These are phyloP conservation scores for Cladosporium sp. DNA, from an alignment of 2,329 filamentous ascomycete genomes.

Conservation along the genomic window DNA sequence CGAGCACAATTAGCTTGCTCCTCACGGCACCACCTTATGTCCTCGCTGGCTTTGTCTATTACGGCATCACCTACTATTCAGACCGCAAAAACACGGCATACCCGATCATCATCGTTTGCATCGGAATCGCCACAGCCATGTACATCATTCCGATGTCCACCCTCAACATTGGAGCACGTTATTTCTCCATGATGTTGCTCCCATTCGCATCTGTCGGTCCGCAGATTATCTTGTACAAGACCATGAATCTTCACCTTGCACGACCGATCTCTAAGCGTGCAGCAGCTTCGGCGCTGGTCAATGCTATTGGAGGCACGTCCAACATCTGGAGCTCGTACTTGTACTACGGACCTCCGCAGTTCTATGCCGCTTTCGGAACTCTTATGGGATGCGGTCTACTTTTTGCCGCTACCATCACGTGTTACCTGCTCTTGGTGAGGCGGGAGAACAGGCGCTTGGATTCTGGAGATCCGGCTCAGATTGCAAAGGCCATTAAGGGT, in stretches of 20 bases:
- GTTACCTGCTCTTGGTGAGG: constrained; percentile 36
- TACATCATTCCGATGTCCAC: constrained; percentile 28
- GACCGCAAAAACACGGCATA: constrained; percentile 28
- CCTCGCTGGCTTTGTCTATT: constrained; percentile 27
- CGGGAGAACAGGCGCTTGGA: constrained; percentile 39
- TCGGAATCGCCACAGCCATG: constrained; percentile 23
- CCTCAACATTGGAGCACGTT: constrained; percentile 27
- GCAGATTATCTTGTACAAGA: constrained; percentile 40
- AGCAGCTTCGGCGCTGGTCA: constrained; percentile 40
- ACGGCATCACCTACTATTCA: constrained; percentile 24
- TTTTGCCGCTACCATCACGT: constrained; percentile 33
- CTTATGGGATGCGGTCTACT: constrained; percentile 33
- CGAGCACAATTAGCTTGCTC: constrained; percentile 50
- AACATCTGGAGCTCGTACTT: constrained; percentile 42
- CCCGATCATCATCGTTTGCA: constrained; percentile 26
- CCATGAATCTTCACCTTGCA: constrained; percentile 37
- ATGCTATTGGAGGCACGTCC: constrained; percentile 35
- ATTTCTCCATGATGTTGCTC: constrained; percentile 29
- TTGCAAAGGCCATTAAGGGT: constrained; percentile 38
- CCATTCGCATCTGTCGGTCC: constrained; percentile 37
- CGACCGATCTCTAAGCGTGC: constrained; percentile 38
- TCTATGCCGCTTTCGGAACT: constrained; percentile 39
- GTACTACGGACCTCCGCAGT: constrained; percentile 36
- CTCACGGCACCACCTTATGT: constrained; percentile 39
- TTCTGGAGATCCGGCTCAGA: constrained; percentile 31